Conservation (phyloP, 805 yeast species). For the Lipomyces yamadae region DNA sequence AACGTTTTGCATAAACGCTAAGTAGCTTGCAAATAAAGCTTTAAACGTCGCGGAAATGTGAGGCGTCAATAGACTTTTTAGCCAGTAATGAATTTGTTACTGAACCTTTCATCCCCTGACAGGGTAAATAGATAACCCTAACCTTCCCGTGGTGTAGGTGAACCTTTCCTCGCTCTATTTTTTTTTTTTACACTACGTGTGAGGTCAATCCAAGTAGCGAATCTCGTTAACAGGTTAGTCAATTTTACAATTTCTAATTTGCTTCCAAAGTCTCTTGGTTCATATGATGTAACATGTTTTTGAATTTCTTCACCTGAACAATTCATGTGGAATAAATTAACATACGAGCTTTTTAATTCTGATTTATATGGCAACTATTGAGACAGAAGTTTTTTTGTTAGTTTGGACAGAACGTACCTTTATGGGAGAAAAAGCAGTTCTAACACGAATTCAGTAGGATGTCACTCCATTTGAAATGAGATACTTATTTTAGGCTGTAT, state of each 20-base stretch:
- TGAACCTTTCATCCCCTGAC: too few species aligned
- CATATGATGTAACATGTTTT: slow-evolving; percentile 46
- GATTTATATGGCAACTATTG: slow-evolving; percentile 37
- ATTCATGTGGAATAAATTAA: slow-evolving; percentile 43
- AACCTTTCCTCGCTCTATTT: not conserved
- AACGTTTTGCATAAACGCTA: not conserved
- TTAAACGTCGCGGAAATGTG: not conserved
- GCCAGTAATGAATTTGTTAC: too few species aligned
- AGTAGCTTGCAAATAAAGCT: not conserved
- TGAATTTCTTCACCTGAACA: slow-evolving; percentile 52
- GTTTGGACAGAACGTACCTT: not conserved
- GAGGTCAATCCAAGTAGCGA: too few species aligned
- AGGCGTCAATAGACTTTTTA: too few species aligned
- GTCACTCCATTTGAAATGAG: not conserved
- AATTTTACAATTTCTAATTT: too few species aligned
- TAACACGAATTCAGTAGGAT: not conserved
- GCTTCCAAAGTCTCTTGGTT: slow-evolving; percentile 15
- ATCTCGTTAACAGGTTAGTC: not conserved
- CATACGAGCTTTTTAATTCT: slow-evolving; percentile 53
- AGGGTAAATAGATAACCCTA: too few species aligned
- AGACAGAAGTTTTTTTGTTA: not conserved
- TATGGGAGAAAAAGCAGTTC: not conserved
- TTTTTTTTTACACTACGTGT: not conserved
- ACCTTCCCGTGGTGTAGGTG: too few species aligned
- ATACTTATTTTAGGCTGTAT: too few species aligned